Evolutionary conservation across 83 land plant species (phyloP).

Genomic region (Diphasiastrum complanatum): DNA sequence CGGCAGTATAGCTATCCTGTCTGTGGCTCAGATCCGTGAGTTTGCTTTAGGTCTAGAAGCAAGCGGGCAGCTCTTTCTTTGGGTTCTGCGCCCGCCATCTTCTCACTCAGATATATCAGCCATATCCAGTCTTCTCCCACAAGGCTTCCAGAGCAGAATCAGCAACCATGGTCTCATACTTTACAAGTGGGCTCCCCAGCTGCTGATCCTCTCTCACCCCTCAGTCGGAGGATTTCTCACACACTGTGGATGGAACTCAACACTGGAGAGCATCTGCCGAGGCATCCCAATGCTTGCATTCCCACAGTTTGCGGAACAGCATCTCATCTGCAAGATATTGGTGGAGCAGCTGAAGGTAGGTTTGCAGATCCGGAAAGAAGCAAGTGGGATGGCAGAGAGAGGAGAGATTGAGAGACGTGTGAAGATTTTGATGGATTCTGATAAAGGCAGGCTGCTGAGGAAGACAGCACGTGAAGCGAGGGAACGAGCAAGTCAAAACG

Average conservation of each 20-base stretch:
- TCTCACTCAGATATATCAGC: neutral
- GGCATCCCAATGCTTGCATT: slow-evolving; percentile 45
- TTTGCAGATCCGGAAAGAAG: slow-evolving; percentile 23
- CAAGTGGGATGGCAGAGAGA: slow-evolving; percentile 12
- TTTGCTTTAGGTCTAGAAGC: slow-evolving; percentile 21
- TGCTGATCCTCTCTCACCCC: slow-evolving; percentile 32
- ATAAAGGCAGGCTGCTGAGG: slow-evolving; percentile 25
- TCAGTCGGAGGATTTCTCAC: slow-evolving; percentile 38
- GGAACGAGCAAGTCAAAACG: slow-evolving; percentile 2
- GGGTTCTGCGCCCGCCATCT: slow-evolving; percentile 8
- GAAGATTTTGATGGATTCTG: slow-evolving; percentile 18
- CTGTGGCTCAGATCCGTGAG: slow-evolving; percentile 7
- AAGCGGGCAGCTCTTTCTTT: slow-evolving; percentile 18
- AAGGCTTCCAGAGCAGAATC: slow-evolving; percentile 9
- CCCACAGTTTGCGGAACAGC: slow-evolving; percentile 41
- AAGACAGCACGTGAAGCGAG: slow-evolving; percentile 15
- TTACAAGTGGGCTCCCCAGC: slow-evolving; percentile 36
- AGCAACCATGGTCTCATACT: slow-evolving; percentile 12
- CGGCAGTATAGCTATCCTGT: slow-evolving; percentile 14
- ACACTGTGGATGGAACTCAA: slow-evolving; percentile 48
- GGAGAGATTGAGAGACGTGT: slow-evolving; percentile 17
- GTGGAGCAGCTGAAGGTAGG: slow-evolving; percentile 12
- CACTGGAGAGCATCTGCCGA: slow-evolving; percentile 31
- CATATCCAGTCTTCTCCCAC: slow-evolving; percentile 9
- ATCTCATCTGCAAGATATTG: slow-evolving; percentile 13